Conservation (phyloP, 192 early-diverging fungal genomes). For the Geosiphon pyriformis region DNA sequence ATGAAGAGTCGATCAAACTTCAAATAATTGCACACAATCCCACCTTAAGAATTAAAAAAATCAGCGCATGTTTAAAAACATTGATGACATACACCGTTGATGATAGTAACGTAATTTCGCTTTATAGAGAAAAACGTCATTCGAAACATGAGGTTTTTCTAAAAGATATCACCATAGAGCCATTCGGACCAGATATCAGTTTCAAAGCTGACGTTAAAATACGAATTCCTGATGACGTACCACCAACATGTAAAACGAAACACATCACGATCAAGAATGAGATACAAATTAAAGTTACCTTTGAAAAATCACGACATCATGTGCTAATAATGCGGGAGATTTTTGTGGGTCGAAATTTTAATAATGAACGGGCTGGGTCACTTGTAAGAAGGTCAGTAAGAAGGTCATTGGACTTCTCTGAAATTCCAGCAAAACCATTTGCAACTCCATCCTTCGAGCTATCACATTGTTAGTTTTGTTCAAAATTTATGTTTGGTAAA, state of each 20-base stretch:
- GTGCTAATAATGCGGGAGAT: constrained; percentile 12
- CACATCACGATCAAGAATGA: constrained; percentile 17
- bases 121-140: not conserved
- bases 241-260: constrained; percentile 16
- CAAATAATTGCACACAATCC: constrained; percentile 5
- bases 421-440: too few relatives aligned
- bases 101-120: not conserved
- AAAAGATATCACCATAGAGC: constrained; percentile 2
- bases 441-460: too few relatives aligned
- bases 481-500: too few relatives aligned
- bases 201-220: constrained; percentile 7
- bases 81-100: not conserved
- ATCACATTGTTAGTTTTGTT: too few relatives aligned
- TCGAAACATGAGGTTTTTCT: constrained; percentile 1
- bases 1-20: constrained; percentile 1
- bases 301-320: constrained; percentile 13
- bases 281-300: constrained; percentile 15
- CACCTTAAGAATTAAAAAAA: constrained; percentile 1
- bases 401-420: too few relatives aligned
- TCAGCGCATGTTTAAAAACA: constrained; percentile 6
- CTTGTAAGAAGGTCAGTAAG: too few relatives aligned
- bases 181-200: constrained; percentile 3
- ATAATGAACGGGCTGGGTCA: not conserved
- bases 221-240: not conserved
- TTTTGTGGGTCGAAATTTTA: constrained; percentile 8